Conservation (phyloP, 1,284 basidiomycete species). For the Vanrija sp. region DNA sequence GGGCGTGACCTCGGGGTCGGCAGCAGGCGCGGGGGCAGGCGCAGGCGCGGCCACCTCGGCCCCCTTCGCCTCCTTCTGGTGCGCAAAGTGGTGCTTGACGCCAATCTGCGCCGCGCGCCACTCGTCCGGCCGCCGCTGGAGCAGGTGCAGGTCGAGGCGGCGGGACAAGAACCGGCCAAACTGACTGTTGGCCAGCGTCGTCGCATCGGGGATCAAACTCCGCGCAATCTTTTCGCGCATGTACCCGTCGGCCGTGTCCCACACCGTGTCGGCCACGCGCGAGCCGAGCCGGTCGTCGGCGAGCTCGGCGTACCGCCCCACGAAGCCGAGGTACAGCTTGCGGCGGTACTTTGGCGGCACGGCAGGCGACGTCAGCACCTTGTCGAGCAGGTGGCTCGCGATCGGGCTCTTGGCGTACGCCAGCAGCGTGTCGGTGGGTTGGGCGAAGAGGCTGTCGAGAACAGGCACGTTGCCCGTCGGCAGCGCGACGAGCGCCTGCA, state of each 20-base stretch:
- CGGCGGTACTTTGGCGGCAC: conserved; percentile 66
- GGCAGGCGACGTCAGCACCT: conserved; percentile 64
- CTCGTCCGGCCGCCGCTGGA: conserved; percentile 71
- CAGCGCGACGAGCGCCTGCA: conserved; percentile 74
- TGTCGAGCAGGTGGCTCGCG: conserved; percentile 78
- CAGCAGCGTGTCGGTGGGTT: conserved; percentile 61
- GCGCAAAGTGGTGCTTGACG: conserved; percentile 47
- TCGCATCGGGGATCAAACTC: conserved; percentile 67
- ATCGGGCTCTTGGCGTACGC: conserved; percentile 66
- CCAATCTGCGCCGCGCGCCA: conserved; percentile 64
- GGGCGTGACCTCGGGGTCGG: background rate
- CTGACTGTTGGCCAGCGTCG: conserved; percentile 65
- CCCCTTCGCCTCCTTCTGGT: conserved; percentile 29
- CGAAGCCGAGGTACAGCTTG: conserved; percentile 66
- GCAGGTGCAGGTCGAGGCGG: conserved; percentile 71
- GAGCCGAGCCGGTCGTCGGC: conserved; percentile 85
- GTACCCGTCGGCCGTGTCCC: conserved; percentile 81
- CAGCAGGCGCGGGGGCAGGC: conserved; percentile 1
- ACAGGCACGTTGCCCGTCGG: conserved; percentile 62
- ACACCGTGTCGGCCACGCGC: conserved; percentile 79
- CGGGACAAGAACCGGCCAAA: conserved; percentile 83
- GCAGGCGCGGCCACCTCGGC: conserved; percentile 3
- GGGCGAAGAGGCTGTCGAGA: conserved; percentile 57
- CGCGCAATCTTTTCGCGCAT: conserved; percentile 88
- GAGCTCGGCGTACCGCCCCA: conserved; percentile 70